Evolutionary conservation across 2,329 filamentous ascomycete genomes (phyloP), one percentile per base, ranked within the genome.

Genomic region (Periglandula ipomoeae): DNA sequence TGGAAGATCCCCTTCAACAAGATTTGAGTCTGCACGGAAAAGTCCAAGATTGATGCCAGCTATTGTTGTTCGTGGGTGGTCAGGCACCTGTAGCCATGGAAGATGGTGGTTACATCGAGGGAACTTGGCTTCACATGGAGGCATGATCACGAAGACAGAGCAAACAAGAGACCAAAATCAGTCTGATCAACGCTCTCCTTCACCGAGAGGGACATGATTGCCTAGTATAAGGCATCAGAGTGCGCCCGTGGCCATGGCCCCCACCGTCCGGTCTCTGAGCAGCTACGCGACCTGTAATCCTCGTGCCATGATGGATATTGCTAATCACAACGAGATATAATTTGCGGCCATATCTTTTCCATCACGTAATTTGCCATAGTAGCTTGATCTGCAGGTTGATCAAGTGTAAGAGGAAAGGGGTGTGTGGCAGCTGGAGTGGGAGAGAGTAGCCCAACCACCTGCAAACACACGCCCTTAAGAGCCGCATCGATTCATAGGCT

Each of bases 401-500:
- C n/a, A n/a, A n/a, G n/a, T n/a, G n/a, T n/a, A n/a, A n/a, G 30
- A 11, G 19, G 35, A 17, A 24, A 17, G 23, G 11, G 17, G 32
- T 30, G 24, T 30, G 44, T 9, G 19, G 22, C 43, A 26, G 32
- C 22, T 3, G 30, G 32, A 15, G n/a, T 38, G 22, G 22, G 10
- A 45, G n/a, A n/a, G n/a, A n/a, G 17, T 22, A 24, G 24, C 35
- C 37, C 30, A 37, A 26, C 43, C 30, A 37, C 15, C 39, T 19
- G 19, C 35, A 46, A 20, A 39, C 35, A 19, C 44, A 39, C 44
- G 34, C 44, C 24, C 23, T 11, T 3, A 1, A 10, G 13, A 39
- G 24, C 35, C 26, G 35, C 34, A 22, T 39, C 11, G 35, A 46
- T 46, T 46, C 44, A 46, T 32, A 39, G 44, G 2, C 13, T 40